A percentile compares a stretch with the other conserved stretches of the same genome.
phyloP scores from a whole-genome alignment of 371 early-diverging fungal species.

The Lichtheimia hyalospora region DNA sequence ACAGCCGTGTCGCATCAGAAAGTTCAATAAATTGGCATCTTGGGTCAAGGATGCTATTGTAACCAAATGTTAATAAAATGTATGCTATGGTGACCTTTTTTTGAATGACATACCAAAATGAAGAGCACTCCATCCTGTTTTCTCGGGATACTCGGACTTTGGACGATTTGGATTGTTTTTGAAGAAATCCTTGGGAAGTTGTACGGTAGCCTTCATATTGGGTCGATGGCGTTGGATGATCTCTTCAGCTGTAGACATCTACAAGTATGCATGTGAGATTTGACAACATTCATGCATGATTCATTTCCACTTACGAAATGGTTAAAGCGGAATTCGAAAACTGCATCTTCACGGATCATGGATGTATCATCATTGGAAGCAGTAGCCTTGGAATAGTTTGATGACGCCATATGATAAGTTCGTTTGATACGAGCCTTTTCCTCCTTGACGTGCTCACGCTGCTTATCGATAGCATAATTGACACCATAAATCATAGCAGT shows the following conservation, averaged over 20 bases:
- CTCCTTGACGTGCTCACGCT: constrained; percentile 12
- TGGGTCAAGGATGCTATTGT: constrained; percentile 31
- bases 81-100: neutral
- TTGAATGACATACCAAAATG: constrained; percentile 42
- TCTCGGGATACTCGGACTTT: constrained; percentile 29
- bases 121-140: constrained; percentile 44
- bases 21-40: constrained; percentile 21
- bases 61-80: neutral
- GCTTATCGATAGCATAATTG: constrained; percentile 12
- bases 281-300: neutral
- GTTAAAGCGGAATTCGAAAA: constrained; percentile 19
- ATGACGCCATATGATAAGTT: neutral
- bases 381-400: neutral
- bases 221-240: constrained; percentile 18
- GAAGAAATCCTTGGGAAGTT: constrained; percentile 37
- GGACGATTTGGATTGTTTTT: constrained; percentile 27
- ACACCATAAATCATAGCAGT: constrained; percentile 25
- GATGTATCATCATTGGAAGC: neutral
- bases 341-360: constrained; percentile 3
- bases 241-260: constrained; percentile 17
- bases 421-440: constrained; percentile 20
- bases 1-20: constrained; percentile 31
- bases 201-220: constrained; percentile 21
- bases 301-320: constrained; percentile 7
- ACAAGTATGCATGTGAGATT: neutral